Percentiles rank a stretch among this genome's conserved stretches.
phyloP scores from a whole-genome alignment of 805 yeast species.

The Pichia kluyveri region DNA sequence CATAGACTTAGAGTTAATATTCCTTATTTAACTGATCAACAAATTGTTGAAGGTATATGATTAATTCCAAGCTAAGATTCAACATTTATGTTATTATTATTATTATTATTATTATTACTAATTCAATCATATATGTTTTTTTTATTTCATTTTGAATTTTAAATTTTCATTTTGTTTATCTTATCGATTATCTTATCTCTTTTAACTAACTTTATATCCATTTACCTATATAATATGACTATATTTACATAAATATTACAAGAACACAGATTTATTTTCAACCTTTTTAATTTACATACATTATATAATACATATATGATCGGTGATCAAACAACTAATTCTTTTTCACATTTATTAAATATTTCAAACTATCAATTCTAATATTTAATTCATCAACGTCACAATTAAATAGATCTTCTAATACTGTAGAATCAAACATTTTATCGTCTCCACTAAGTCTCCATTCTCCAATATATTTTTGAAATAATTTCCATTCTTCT shows the following conservation, averaged over 20 bases:
- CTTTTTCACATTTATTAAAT: constrained; percentile 8
- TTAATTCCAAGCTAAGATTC: neutral
- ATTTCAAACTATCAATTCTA: constrained; percentile 14
- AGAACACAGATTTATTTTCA: too few species aligned
- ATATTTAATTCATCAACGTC: constrained; percentile 15
- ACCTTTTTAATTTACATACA: too few species aligned
- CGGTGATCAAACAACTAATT: too few species aligned
- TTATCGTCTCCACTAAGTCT: constrained; percentile 11
- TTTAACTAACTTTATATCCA: too few species aligned
- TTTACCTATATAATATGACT: too few species aligned
- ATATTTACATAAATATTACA: too few species aligned
- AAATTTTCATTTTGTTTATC: too few species aligned
- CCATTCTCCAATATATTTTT: constrained; percentile 15
- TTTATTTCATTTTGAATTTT: too few species aligned
- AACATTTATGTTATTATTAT: neutral
- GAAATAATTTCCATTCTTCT: constrained; percentile 18
- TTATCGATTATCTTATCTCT: too few species aligned
- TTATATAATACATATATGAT: too few species aligned
- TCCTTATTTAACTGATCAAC: constrained; percentile 36
- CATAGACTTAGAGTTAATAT: constrained; percentile 67
- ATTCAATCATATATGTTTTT: too few species aligned
- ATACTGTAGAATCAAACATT: constrained; percentile 1
- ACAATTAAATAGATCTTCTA: constrained; percentile 16
- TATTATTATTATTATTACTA: too few species aligned
- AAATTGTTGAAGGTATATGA: constrained; percentile 17